These are phyloP conservation scores for Pseudogymnoascus sp. DNA, from an alignment of 2,329 filamentous ascomycete species.

Conservation along the genomic window DNA sequence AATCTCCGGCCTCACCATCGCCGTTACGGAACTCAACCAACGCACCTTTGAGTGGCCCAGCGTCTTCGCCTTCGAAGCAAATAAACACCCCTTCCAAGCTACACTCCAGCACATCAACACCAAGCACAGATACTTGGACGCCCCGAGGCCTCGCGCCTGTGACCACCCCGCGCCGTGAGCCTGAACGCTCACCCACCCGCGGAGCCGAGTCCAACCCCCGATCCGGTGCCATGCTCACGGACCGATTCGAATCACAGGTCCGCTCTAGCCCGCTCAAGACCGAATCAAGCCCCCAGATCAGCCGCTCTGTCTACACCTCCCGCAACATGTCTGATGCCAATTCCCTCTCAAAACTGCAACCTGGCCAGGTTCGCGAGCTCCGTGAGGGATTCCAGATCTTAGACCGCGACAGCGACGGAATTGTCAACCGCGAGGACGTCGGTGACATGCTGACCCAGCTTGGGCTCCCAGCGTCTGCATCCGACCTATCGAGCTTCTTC, in stretches of 20 bases:
- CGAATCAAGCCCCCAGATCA: conserved; percentile 24
- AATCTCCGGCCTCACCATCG: conserved; percentile 57
- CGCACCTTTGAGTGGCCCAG: conserved; percentile 40
- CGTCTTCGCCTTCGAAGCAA: conserved; percentile 37
- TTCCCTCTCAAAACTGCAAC: conserved; percentile 64
- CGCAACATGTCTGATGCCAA: conserved; percentile 31
- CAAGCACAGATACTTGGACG: conserved; percentile 22
- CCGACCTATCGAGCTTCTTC: conserved; percentile 75
- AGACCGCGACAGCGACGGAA: conserved; percentile 79
- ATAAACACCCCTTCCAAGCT: conserved; percentile 32
- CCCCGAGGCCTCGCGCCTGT: conserved; percentile 26
- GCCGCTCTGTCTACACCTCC: conserved; percentile 20
- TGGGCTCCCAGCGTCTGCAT: conserved; percentile 62
- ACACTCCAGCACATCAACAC: conserved; percentile 25
- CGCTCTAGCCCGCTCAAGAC: conserved; percentile 24
- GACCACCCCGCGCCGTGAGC: conserved; percentile 22
- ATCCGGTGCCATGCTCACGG: conserved; percentile 22
- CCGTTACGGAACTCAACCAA: conserved; percentile 55
- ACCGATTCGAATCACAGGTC: conserved; percentile 9
- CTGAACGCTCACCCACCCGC: conserved; percentile 26
- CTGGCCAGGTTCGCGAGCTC: conserved; percentile 75
- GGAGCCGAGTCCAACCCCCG: conserved; percentile 20
- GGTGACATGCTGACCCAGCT: conserved; percentile 80
- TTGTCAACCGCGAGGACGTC: conserved; percentile 74
- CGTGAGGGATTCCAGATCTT: conserved; percentile 91